Conservation (phyloP, 139 green algal species). For the Cymbomonas tetramitiformis region DNA sequence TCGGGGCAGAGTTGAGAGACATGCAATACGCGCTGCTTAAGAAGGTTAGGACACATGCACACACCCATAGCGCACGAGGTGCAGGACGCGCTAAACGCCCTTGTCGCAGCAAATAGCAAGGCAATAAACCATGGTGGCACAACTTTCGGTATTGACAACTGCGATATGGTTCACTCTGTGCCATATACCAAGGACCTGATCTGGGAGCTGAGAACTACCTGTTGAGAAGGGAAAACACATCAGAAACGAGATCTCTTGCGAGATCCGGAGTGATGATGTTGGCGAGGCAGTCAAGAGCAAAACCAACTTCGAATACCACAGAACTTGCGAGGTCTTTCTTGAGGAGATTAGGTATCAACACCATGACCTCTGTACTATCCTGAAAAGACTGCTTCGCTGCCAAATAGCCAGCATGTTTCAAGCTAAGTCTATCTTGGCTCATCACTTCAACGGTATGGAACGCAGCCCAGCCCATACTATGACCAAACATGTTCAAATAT, state of each 20-base stretch:
- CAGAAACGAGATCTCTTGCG: constrained; percentile 30
- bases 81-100: too few relatives aligned
- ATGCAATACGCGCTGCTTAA: too few relatives aligned
- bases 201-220: too few relatives aligned
- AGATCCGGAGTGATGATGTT: constrained; percentile 32
- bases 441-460: constrained; percentile 35
- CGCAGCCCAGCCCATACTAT: constrained; percentile 29
- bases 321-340: constrained; percentile 32
- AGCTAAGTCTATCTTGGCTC: constrained; percentile 9
- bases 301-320: constrained; percentile 17
- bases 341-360: constrained; percentile 34
- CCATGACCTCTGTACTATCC: constrained; percentile 29
- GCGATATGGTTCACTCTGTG: too few relatives aligned
- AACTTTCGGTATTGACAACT: too few relatives aligned
- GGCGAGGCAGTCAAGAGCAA: constrained; percentile 30
- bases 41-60: too few relatives aligned
- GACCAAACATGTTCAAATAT: constrained; percentile 35
- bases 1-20: too few relatives aligned
- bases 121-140: too few relatives aligned
- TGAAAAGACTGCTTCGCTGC: constrained; percentile 27
- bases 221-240: constrained; percentile 30
- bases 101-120: too few relatives aligned
- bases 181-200: too few relatives aligned
- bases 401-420: constrained; percentile 30
- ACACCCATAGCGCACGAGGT: too few relatives aligned